Conservation (phyloP, 2,329 filamentous ascomycete species). For the Aspergillus japonicus region DNA sequence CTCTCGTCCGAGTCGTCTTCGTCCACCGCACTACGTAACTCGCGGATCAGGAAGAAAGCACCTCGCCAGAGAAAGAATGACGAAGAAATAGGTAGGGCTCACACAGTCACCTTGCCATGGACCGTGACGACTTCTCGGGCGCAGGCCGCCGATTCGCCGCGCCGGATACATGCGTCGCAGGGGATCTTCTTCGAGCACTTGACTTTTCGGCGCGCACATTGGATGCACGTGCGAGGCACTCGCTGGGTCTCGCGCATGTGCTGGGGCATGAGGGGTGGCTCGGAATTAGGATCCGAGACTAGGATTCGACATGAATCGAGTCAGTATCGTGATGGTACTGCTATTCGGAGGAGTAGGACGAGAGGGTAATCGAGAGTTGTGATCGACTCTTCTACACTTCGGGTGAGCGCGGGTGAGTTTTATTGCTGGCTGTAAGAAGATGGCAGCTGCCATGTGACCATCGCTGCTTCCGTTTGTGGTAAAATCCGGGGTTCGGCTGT, state of each 20-base stretch:
- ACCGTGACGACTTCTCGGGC: constrained; percentile 7
- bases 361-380: background rate
- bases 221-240: constrained; percentile 6
- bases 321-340: no score
- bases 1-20: background rate
- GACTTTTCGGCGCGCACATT: constrained; percentile 6
- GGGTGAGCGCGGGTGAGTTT: background rate
- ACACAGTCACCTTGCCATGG: constrained; percentile 6
- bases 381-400: background rate
- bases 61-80: no score
- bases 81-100: background rate
- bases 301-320: background rate
- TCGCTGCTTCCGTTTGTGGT: no score
- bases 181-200: constrained; percentile 10
- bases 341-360: no score
- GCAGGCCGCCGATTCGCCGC: constrained; percentile 2
- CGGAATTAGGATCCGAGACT: no score
- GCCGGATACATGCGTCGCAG: constrained; percentile 6
- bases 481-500: background rate
- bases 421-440: no score
- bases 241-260: constrained; percentile 8
- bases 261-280: background rate
- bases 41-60: background rate
- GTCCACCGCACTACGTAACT: background rate
- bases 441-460: no score